Base-by-base conservation (phyloP, 257 asterid genomes). In the Lycium ferocissimum region DNA sequence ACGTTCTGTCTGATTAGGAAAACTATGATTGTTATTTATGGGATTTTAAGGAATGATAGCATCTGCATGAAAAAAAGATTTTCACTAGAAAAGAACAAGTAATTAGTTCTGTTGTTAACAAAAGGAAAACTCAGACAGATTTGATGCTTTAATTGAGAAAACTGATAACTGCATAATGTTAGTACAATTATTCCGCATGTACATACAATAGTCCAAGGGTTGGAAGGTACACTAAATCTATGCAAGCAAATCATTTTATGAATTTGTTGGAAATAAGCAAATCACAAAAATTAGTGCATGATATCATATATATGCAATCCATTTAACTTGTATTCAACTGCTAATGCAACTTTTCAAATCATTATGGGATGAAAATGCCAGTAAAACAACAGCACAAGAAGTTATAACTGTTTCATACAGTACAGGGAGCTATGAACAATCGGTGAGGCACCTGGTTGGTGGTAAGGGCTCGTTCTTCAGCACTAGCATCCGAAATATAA, bases 1-100 rank as follows among this genome's bases (percentile, higher is more conserved):
- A 7, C 14, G 26, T 4, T 3, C 22, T 26, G 14, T 76, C 63
- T 73, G 80, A 26, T 49, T 49, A 76, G 47, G 47, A 12, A 26
- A 7, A 76, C 82, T 13, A 51, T 76, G 82, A 51, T 22, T 76
- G 63, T 76, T 76, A 51, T 53, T 76, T 33, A 53, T 70, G 63
- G 63, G 26, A 76, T 51, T 15, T 76, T 15, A 76, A 26, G 13
- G 43, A 75, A 75, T 20, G 43, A 75, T 49, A 49, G 65, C 26
- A 51, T 51, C 63, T 26, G 82, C 51, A 51, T 14, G 51, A 14
- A 26, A 26, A 26, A 26, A 26, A 26, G 33, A 26, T 26, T 26
- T 26, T 26, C 33, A 26, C 33, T 26, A 26, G 33, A 26, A 26
- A 26, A 26, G 33, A 26, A 26, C 33, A 26, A 26, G 33, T 26